phyloP scores from a whole-genome alignment of 108 stramenopile species.

The Conticribra weissflogii region DNA sequence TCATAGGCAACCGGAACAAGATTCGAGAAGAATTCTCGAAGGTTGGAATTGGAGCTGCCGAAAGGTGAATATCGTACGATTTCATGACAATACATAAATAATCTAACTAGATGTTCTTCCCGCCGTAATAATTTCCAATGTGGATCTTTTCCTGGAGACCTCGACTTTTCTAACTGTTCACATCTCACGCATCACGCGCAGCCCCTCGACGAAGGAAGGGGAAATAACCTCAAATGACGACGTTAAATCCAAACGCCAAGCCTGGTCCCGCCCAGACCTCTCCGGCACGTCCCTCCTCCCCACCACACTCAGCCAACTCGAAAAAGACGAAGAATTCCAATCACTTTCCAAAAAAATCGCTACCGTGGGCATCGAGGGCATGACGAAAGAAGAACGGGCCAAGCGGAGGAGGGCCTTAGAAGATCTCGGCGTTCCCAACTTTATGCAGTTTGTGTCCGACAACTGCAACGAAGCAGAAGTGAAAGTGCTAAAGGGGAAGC shows the following conservation, averaged over 20 bases:
- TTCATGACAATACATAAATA: too few species aligned
- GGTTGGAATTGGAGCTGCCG: too few species aligned
- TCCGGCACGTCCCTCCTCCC: conserved; percentile 58
- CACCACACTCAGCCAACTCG: conserved; percentile 70
- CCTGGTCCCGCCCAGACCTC: conserved; percentile 25
- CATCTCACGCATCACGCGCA: too few species aligned
- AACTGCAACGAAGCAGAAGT: conserved; percentile 9
- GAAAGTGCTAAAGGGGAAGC: conserved; percentile 20
- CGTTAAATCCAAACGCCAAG: conserved; percentile 20
- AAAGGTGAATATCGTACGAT: too few species aligned
- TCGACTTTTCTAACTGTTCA: too few species aligned
- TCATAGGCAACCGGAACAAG: too few species aligned
- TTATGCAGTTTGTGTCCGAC: conserved; percentile 70
- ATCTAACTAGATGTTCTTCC: too few species aligned
- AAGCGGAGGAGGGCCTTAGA: conserved; percentile 87
- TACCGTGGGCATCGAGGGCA: conserved; percentile 61
- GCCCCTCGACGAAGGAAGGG: too few species aligned
- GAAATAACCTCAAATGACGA: conserved; percentile 21
- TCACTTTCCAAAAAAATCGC: conserved; percentile 54
- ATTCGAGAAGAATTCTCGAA: too few species aligned
- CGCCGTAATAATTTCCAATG: too few species aligned
- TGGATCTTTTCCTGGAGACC: too few species aligned
- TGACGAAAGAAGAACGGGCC: conserved; percentile 85
- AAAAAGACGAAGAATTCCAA: conserved; percentile 75
- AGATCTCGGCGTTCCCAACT: conserved; percentile 81